A percentile compares a stretch with the other conserved stretches of the same genome.
Conservation (phyloP, 257 asterid species). For the Paulownia fortunei region DNA sequence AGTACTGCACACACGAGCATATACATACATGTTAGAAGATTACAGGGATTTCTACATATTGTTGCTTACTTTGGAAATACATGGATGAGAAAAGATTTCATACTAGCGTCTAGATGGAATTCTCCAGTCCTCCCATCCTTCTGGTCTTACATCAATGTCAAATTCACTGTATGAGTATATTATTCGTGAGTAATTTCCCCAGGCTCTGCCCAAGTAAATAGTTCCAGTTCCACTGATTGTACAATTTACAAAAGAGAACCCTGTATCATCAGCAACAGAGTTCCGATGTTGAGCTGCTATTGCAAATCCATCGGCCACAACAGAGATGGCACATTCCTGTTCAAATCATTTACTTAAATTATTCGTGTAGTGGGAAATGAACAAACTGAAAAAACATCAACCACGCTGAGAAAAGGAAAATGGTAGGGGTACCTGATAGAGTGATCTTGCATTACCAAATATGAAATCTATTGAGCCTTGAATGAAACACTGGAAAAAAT, state of each 20-base stretch:
- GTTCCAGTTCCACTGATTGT: conserved; percentile 54
- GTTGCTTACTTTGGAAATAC: neutral
- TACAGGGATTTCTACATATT: neutral
- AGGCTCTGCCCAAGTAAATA: conserved; percentile 74
- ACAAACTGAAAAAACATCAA: too few relatives aligned
- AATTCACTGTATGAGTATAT: conserved; percentile 53
- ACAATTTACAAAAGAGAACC: conserved; percentile 81
- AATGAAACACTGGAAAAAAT: conserved; percentile 62
- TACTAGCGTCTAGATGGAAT: conserved; percentile 47
- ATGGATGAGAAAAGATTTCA: neutral
- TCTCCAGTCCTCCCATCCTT: conserved; percentile 80
- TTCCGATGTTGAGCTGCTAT: conserved; percentile 80
- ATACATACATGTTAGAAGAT: neutral
- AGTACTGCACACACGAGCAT: conserved; percentile 47
- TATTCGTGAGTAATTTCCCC: conserved; percentile 70
- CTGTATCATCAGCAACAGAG: conserved; percentile 57
- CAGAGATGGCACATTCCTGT: conserved; percentile 65
- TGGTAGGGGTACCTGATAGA: conserved; percentile 54
- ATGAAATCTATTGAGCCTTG: conserved; percentile 84
- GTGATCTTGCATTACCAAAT: conserved; percentile 74
- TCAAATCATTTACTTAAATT: neutral
- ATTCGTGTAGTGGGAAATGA: neutral
- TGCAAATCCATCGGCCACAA: conserved; percentile 50
- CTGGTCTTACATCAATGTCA: conserved; percentile 42
- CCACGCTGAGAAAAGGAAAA: neutral